Base-by-base conservation (phyloP, 2,329 filamentous ascomycete genomes). In the Xylaria sp. region DNA sequence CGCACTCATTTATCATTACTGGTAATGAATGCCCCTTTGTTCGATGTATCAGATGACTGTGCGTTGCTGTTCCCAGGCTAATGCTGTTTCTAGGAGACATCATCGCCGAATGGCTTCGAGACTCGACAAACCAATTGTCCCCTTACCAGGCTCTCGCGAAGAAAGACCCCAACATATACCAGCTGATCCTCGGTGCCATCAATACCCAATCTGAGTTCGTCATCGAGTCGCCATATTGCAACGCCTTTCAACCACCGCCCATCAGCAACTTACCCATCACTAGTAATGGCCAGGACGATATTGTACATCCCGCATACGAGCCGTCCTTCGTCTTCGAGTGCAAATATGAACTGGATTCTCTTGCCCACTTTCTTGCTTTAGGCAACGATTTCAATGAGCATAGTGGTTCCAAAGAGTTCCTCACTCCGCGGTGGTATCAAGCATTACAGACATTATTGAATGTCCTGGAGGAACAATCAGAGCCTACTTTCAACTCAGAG, bases 341-440 rank as follows among this genome's bases (percentile, higher is more conserved):
- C 88, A 99, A 99, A 81, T 99, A 98, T 81, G 96, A 99, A 82
- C 89, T 99, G 24, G 96, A 99, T 81, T 98, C 94, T 8, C 85
- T 99, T 0, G 96, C 94, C 0, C 91, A 97, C 77, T 99, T 99
- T 79, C 86, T 99, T 5, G 89, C 92, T 0, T 82, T 99, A 1
- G 88, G 86, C 19, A 98, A 97, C 75, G 90, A 97, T 74, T 98
- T 97, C 81, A 86, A 96, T 81, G 88, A 92, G 47, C 87, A 93
- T 76, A 97, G 93, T 0, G 86, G 86, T 1, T 95, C 93, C 0
- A 91, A 86, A 0, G 90, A 91, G 1, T 98, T 97, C 77, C 78
- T 98, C 45, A 94, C 88, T 2, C 79, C 85, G 5, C 87, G 95
- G 57, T 99, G 94, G 93, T 89, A 91, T 61, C 82, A 85, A 50